Conservation (phyloP, 805 yeast species). For the Yamadazyma sp. region DNA sequence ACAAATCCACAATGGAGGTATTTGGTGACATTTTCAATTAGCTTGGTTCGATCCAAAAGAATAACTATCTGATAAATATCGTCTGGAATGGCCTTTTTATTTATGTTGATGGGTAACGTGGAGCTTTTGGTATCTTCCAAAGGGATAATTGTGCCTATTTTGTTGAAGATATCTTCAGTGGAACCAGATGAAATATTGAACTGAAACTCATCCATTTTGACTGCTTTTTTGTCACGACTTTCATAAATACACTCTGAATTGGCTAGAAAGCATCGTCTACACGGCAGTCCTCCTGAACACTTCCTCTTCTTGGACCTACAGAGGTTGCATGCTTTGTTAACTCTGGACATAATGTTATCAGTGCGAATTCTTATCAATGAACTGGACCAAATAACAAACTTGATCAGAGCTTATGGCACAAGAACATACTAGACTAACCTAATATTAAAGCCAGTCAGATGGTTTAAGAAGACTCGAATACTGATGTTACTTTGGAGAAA, state of each 20-base stretch:
- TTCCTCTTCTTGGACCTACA: constrained; percentile 6
- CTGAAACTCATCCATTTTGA: constrained; percentile 4
- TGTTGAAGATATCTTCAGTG: constrained; percentile 5
- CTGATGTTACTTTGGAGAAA: too few relatives aligned
- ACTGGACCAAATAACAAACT: too few relatives aligned
- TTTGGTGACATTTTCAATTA: constrained; percentile 5
- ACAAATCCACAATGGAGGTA: constrained; percentile 6
- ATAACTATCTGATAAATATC: background rate
- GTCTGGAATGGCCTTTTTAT: constrained; percentile 1
- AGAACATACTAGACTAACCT: too few relatives aligned
- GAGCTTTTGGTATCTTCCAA: background rate
- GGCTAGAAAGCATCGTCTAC: constrained; percentile 7
- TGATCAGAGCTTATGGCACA: too few relatives aligned
- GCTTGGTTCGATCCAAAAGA: constrained; percentile 2
- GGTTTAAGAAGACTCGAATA: too few relatives aligned
- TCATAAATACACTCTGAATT: constrained; percentile 4
- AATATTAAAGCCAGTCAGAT: too few relatives aligned
- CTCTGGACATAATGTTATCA: constrained; percentile 2
- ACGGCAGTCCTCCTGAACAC: constrained; percentile 6
- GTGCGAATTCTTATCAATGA: too few relatives aligned
- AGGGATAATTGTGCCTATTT: constrained; percentile 3
- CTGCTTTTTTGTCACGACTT: background rate
- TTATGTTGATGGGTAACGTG: background rate
- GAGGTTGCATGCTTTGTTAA: constrained; percentile 4
- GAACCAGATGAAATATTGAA: constrained; percentile 3